phyloP scores from a whole-genome alignment of 2,329 filamentous ascomycete genomes.

The Lizonia empirigonia region DNA sequence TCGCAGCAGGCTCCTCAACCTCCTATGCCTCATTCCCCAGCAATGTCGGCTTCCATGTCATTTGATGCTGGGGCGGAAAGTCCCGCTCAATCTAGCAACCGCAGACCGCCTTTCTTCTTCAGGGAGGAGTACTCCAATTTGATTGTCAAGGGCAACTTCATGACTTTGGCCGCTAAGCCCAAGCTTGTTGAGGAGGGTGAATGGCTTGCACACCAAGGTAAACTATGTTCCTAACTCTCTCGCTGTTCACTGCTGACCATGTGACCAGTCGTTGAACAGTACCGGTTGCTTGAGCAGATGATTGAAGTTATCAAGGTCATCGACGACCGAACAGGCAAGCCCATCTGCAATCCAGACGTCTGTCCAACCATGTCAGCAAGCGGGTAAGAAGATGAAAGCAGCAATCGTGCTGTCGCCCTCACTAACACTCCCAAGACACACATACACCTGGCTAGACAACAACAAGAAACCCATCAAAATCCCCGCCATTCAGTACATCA shows the following conservation, averaged over 20 bases:
- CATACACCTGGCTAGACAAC: slow-evolving; percentile 94
- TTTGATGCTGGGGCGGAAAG: slow-evolving; percentile 60
- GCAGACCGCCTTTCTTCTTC: slow-evolving; percentile 76
- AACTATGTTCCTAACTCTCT: slow-evolving; percentile 26
- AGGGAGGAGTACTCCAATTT: slow-evolving; percentile 77
- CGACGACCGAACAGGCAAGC: slow-evolving; percentile 73
- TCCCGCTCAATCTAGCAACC: slow-evolving; percentile 56
- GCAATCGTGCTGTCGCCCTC: no score
- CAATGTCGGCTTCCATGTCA: slow-evolving; percentile 59
- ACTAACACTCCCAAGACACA: slow-evolving; percentile 64
- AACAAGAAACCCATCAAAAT: slow-evolving; percentile 88
- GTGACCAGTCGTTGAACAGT: slow-evolving; percentile 83
- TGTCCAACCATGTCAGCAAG: slow-evolving; percentile 96
- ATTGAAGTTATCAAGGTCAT: slow-evolving; percentile 86
- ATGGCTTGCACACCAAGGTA: slow-evolving; percentile 95
- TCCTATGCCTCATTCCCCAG: slow-evolving; percentile 45
- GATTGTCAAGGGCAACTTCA: slow-evolving; percentile 96
- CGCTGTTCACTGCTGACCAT: slow-evolving; percentile 28
- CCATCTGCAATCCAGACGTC: slow-evolving; percentile 81
- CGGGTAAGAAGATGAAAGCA: no score
- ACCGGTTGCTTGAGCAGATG: slow-evolving; percentile 86
- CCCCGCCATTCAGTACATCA: slow-evolving; percentile 91
- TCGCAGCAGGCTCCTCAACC: slow-evolving; percentile 42
- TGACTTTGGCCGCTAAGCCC: slow-evolving; percentile 90
- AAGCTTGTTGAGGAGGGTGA: slow-evolving; percentile 93